Conservation (phyloP, 2,329 filamentous ascomycete genomes). For the Nemania abortiva region DNA sequence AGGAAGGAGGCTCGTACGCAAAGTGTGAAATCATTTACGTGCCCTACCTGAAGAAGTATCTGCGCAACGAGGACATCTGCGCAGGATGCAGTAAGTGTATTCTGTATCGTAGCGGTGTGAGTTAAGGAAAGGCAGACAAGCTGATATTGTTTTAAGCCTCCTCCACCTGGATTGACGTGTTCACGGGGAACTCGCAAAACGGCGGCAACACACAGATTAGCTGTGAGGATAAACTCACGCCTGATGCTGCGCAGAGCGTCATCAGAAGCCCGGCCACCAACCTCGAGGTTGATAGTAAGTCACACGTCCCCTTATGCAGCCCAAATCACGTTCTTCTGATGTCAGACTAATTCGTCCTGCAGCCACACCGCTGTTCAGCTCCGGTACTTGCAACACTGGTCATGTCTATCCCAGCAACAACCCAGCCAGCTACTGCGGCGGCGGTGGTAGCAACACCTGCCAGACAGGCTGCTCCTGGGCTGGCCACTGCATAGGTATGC, state of each 20-base stretch:
- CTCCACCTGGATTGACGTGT: constrained; percentile 53
- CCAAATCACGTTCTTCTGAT: not conserved
- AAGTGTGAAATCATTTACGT: constrained; percentile 59
- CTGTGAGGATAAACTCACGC: constrained; percentile 54
- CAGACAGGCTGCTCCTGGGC: constrained; percentile 41
- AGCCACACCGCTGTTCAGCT: constrained; percentile 44
- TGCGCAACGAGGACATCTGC: constrained; percentile 50
- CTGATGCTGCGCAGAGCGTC: constrained; percentile 46
- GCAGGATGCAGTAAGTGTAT: constrained; percentile 43
- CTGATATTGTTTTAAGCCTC: constrained; percentile 19
- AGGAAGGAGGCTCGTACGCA: constrained; percentile 54
- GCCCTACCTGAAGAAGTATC: constrained; percentile 60
- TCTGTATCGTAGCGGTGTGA: not conserved
- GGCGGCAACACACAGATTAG: constrained; percentile 52
- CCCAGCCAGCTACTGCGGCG: constrained; percentile 40
- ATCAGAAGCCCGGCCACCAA: constrained; percentile 49
- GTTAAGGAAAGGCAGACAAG: not conserved
- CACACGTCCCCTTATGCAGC: not conserved
- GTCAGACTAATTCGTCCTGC: constrained; percentile 20
- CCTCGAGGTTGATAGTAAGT: constrained; percentile 52
- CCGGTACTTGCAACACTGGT: constrained; percentile 44
- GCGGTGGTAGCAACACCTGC: constrained; percentile 23
- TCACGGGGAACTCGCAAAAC: constrained; percentile 52
- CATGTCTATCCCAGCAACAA: constrained; percentile 41
- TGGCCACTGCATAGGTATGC: constrained; percentile 40